Percentiles rank a stretch among this genome's conserved stretches.
These are phyloP conservation scores for Microsporum canis DNA, from an alignment of 2,329 filamentous ascomycete genomes.

Conservation along the genomic window DNA sequence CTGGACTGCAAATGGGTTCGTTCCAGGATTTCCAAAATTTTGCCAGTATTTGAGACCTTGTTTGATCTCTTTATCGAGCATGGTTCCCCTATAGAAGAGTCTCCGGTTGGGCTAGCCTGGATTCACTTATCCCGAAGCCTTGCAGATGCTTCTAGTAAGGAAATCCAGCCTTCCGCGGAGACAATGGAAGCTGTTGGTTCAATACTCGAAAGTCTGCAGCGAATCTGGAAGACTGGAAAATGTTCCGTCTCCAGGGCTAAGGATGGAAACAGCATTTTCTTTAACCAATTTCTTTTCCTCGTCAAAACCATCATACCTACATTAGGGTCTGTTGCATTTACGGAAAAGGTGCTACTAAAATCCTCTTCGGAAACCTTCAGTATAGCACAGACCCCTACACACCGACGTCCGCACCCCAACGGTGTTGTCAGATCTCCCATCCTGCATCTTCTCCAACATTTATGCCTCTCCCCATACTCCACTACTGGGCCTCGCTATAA, in stretches of 20 bases:
- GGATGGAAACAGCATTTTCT: conserved; percentile 29
- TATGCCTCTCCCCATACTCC: conserved; percentile 19
- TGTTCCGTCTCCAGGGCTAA: conserved; percentile 25
- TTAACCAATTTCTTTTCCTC: conserved; percentile 42
- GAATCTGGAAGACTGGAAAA: conserved; percentile 56
- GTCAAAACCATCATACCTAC: conserved; percentile 40
- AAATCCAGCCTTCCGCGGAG: conserved; percentile 78
- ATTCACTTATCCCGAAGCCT: conserved; percentile 50
- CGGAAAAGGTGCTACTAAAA: conserved; percentile 38
- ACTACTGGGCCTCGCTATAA: conserved; percentile 20
- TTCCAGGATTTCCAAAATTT: conserved; percentile 54
- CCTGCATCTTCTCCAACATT: conserved; percentile 29
- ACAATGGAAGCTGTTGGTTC: conserved; percentile 67
- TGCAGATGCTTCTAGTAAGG: conserved; percentile 58
- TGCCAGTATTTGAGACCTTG: conserved; percentile 48
- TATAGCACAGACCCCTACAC: conserved; percentile 29
- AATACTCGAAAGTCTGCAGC: conserved; percentile 57
- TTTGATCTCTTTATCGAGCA: conserved; percentile 21
- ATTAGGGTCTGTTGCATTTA: conserved; percentile 41
- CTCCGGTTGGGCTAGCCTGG: conserved; percentile 47
- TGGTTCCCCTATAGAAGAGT: conserved; percentile 25
- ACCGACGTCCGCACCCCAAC: conserved; percentile 20
- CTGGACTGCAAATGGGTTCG: conserved; percentile 82
- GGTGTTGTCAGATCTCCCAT: conserved; percentile 27
- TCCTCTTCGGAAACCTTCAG: conserved; percentile 48